Evolutionary conservation across 768 basidiomycete genomes (phyloP), one percentile per base, ranked within the genome.

Genomic region (Sarcodon sp.): DNA sequence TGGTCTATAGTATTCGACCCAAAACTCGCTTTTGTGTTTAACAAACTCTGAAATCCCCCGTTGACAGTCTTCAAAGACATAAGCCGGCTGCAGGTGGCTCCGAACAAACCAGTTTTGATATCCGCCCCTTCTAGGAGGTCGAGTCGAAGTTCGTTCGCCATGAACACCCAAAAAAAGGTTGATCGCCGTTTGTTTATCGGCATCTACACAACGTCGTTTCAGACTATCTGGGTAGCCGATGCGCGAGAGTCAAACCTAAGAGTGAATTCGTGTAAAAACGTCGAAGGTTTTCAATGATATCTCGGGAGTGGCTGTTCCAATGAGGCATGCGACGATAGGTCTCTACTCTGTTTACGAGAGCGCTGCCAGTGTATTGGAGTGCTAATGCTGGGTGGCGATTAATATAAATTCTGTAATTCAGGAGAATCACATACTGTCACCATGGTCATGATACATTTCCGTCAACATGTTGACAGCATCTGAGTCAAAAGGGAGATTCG

Each of bases 401-500:
- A 38, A 33, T 33, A 33, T 21, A 31, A 35, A 9, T 11, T 47
- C 18, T 3, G 8, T 31, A 53, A 35, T 15, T 4, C 32, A 33
- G 15, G 11, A 47, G 37, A 27, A 43, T 35, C 21, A 64, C 86
- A 58, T 59, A 91, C 90, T 93, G 59, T 96, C 91, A 1, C 91
- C 91, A 55, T 96, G 92, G 61, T 96, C 91, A 60, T 94, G 91
- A 62, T 93, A 97, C 92, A 99, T 97, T 66, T 96, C 91, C 3
- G 92, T 98, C 55, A 99, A 59, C 79, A 98, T 92, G 61, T 93
- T 91, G 36, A 93, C 87, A 1, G 90, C 92, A 61, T 94, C 93
- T 8, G 87, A 90, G 57, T 94, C 91, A 58, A 94, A 94, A 0
- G 81, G 76, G 35, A 99, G 69, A 57, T 90, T 80, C 0, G 94